Conservation (phyloP, 148 eudicot species). For the Euryodendron excelsum region DNA sequence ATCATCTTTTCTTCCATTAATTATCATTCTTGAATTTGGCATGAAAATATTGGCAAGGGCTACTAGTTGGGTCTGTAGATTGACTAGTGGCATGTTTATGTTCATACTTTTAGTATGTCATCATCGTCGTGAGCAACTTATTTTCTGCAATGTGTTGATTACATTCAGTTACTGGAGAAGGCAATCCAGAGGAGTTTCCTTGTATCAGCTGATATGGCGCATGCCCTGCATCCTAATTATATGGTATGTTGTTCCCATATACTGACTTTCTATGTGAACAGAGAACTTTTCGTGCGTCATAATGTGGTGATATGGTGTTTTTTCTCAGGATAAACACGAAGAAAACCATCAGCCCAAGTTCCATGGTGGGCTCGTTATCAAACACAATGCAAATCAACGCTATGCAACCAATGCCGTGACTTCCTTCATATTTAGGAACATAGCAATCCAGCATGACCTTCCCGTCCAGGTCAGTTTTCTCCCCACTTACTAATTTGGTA, state of each 20-base stretch:
- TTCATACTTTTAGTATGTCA: background rate
- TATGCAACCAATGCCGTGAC: conserved; percentile 97
- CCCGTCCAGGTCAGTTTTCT: conserved; percentile 74
- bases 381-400: conserved; percentile 96
- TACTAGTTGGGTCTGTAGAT: background rate
- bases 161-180: conserved; percentile 64
- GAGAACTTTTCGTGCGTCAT: background rate
- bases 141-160: conserved; percentile 4
- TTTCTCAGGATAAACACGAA: conserved; percentile 87
- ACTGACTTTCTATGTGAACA: background rate
- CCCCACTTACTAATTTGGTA: background rate
- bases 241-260: conserved; percentile 43
- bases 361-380: conserved; percentile 92
- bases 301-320: background rate
- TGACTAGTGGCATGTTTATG: background rate
- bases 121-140: background rate
- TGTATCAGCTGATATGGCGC: conserved; percentile 99
- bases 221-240: conserved; percentile 96
- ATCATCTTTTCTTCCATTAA: background rate
- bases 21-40: background rate
- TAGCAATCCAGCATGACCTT: conserved; percentile 65
- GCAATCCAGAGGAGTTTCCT: conserved; percentile 87
- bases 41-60: background rate
- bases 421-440: conserved; percentile 87
- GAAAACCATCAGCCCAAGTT: conserved; percentile 97